Evolutionary conservation across 1,284 basidiomycete species (phyloP), one percentile per base, ranked within the genome.

Genomic region (Ceratobasidium sp.): DNA sequence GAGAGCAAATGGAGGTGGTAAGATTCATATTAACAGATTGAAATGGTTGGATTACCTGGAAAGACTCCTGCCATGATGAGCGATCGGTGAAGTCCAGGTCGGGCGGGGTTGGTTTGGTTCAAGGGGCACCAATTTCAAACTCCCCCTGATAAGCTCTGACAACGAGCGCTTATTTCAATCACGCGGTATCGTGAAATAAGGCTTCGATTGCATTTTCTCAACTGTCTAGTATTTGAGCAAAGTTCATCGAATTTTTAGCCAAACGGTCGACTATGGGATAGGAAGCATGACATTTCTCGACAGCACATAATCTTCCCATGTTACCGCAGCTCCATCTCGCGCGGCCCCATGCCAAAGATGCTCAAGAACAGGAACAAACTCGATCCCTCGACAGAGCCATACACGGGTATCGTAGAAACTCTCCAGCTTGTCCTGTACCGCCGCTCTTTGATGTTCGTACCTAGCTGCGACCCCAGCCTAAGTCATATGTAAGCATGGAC

Each of bases 21-120:
- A 2, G 30, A 50, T 4, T 45, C 10, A 84, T 80, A 55, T 83
- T 84, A 14, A 9, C 73, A n/a, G n/a, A n/a, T n/a, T n/a, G n/a
- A n/a, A n/a, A n/a, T n/a, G n/a, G n/a, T n/a, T n/a, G n/a, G n/a
- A n/a, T n/a, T 67, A 67, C 64, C 64, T 41, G 64, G 64, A 45
- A 55, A 67, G 4, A 67, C 23, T 26, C 64, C 50, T 18, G 52
- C 52, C 50, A 65, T 50, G 26, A 32, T 5, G 30, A n/a, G n/a
- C n/a, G n/a, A n/a, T n/a, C n/a, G 53, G 10, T 10, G 8, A n/a
- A 2, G 6, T 8, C 14, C 28, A 36, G 32, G 18, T n/a, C 4
- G n/a, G 53, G 53, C 32, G 30, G 53, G 53, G 10, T 34, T 57
- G 30, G 30, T 57, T 57, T 57, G 53, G 32, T 34, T 57, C 50